Evolutionary conservation across 768 basidiomycete species (phyloP).

Genomic region (Macrocybe gigantea): DNA sequence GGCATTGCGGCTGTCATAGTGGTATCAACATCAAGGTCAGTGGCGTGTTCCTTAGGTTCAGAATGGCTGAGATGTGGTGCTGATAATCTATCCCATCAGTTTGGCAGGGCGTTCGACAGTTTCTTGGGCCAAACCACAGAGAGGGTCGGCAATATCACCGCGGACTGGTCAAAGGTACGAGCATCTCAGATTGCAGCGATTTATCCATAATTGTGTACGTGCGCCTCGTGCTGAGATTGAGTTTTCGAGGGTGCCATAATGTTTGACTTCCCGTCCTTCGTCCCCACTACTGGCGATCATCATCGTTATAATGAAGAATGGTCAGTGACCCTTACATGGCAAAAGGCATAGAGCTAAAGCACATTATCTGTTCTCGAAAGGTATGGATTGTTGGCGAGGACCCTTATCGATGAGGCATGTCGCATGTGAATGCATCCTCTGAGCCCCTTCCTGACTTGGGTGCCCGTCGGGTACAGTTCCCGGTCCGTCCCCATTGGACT

Average conservation of each 20-base stretch:
- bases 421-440: not conserved
- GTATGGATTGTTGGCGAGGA: constrained; percentile 15
- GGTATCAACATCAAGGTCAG: constrained; percentile 28
- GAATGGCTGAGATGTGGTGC: not conserved
- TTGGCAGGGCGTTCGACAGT: constrained; percentile 29
- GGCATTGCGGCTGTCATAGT: constrained; percentile 9
- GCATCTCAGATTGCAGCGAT: not conserved
- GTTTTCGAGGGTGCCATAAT: constrained; percentile 27
- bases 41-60: not conserved
- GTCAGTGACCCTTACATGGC: constrained; percentile 12
- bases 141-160: constrained; percentile 20
- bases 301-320: constrained; percentile 28
- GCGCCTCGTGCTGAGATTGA: not conserved
- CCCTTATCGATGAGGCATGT: constrained; percentile 26
- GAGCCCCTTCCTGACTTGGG: not conserved
- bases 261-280: constrained; percentile 31
- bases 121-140: constrained; percentile 30
- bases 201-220: not conserved
- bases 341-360: not conserved
- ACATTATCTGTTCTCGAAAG: not conserved
- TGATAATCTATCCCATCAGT: constrained; percentile 12
- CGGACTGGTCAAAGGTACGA: constrained; percentile 29
- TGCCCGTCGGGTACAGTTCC: constrained; percentile 18
- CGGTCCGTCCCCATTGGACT: constrained; percentile 30
- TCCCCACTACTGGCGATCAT: constrained; percentile 25